These are phyloP conservation scores for Myriosclerotinia scirpicola DNA, from an alignment of 2,329 filamentous ascomycete genomes.

Conservation along the genomic window DNA sequence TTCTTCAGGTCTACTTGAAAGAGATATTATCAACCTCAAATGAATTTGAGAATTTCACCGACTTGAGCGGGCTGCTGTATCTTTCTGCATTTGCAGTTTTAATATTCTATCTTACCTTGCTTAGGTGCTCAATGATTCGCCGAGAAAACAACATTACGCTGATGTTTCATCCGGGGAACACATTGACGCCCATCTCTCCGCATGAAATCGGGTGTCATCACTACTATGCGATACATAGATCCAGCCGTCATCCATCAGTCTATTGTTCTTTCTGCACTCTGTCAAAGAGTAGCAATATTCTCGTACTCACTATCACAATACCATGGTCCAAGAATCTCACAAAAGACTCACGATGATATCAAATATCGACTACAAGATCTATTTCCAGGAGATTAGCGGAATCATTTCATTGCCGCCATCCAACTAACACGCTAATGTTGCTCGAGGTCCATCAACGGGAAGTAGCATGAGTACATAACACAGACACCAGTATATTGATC, in stretches of 20 bases:
- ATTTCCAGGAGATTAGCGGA: slow-evolving; percentile 31
- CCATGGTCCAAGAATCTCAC: slow-evolving; percentile 15
- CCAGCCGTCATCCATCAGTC: slow-evolving; percentile 8
- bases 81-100: slow-evolving; percentile 8
- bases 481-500: slow-evolving; percentile 22
- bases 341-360: slow-evolving; percentile 19
- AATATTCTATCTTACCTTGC: background rate
- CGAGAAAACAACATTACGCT: slow-evolving; percentile 13
- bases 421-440: slow-evolving; percentile 30
- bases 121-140: slow-evolving; percentile 9
- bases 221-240: slow-evolving; percentile 9
- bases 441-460: slow-evolving; percentile 35
- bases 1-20: background rate
- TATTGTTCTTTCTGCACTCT: slow-evolving; percentile 16
- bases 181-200: slow-evolving; percentile 14
- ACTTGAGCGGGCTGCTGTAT: slow-evolving; percentile 2
- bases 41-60: background rate
- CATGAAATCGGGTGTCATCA: slow-evolving; percentile 18
- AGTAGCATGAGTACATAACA: slow-evolving; percentile 30
- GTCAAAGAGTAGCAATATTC: slow-evolving; percentile 21
- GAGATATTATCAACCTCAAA: background rate
- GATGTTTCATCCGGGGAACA: slow-evolving; percentile 24
- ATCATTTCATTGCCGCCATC: slow-evolving; percentile 22
- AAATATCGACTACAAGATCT: slow-evolving; percentile 25
- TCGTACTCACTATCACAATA: slow-evolving; percentile 15